Evolutionary conservation across 208 protist species (phyloP).

Genomic region (Leishmania braziliensis): DNA sequence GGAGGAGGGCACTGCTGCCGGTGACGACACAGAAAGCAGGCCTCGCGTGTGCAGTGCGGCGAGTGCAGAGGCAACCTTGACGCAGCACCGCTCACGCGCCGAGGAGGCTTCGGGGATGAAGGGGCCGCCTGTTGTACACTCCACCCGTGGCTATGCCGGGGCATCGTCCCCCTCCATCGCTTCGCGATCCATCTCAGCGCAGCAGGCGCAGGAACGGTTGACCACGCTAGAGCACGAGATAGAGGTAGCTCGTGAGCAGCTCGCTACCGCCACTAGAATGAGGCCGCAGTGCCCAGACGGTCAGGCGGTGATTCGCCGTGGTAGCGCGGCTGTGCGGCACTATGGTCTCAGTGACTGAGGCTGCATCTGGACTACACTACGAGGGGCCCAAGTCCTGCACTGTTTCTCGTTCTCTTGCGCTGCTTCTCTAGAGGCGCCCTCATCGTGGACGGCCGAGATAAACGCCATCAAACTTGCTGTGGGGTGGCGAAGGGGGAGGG

Average conservation of each 20-base stretch:
- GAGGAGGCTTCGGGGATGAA: background rate
- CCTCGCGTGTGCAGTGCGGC: background rate
- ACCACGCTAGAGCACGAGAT: slow-evolving; percentile 68
- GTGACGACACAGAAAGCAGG: background rate
- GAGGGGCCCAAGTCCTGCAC: background rate
- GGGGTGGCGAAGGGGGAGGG: background rate
- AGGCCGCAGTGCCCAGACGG: slow-evolving; percentile 1
- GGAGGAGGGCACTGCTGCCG: slow-evolving; percentile 3
- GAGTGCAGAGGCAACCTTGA: background rate
- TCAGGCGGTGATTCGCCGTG: slow-evolving; percentile 49
- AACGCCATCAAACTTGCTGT: background rate
- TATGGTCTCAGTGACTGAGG: slow-evolving; percentile 55
- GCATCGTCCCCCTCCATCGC: background rate
- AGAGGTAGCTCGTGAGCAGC: slow-evolving; percentile 55
- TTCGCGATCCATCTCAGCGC: slow-evolving; percentile 5
- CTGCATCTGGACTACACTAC: background rate
- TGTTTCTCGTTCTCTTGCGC: background rate
- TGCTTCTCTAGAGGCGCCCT: background rate
- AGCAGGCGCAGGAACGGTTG: slow-evolving; percentile 27
- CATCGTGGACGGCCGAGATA: background rate
- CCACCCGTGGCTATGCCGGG: slow-evolving; percentile 10
- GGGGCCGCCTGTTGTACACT: slow-evolving; percentile 15
- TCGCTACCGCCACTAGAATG: slow-evolving; percentile 26
- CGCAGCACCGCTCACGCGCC: background rate
- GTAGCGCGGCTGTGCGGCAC: slow-evolving; percentile 62